Conservation (phyloP, 2,329 filamentous ascomycete genomes). For the Cytospora schulzeri region DNA sequence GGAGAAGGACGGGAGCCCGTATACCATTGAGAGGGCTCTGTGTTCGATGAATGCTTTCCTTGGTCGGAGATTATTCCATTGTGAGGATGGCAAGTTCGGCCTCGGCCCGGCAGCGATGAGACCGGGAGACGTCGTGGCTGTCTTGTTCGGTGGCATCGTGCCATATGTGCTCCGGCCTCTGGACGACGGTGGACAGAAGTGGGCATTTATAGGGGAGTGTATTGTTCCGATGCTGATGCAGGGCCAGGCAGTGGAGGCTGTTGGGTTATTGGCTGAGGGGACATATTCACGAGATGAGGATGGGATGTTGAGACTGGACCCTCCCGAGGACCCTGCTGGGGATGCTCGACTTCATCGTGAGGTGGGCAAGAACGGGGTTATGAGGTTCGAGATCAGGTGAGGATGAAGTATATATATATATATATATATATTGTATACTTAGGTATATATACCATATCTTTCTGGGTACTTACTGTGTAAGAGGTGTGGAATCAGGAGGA, state of each 20-base stretch:
- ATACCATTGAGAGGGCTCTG: slow-evolving; percentile 24
- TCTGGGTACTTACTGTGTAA: no score
- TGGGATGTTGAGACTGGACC: slow-evolving; percentile 12
- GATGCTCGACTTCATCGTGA: slow-evolving; percentile 24
- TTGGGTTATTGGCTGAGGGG: slow-evolving; percentile 18
- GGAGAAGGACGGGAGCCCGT: slow-evolving; percentile 4
- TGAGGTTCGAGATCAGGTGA: slow-evolving; percentile 22
- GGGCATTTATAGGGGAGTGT: slow-evolving; percentile 26
- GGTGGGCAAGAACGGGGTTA: slow-evolving; percentile 25
- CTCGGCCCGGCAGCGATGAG: slow-evolving; percentile 27
- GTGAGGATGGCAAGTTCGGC: slow-evolving; percentile 18
- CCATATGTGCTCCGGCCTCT: slow-evolving; percentile 14
- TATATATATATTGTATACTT: no score
- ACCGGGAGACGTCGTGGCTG: slow-evolving; percentile 19
- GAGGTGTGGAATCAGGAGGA: no score
- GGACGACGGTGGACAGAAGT: slow-evolving; percentile 5
- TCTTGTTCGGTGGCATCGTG: slow-evolving; percentile 27
- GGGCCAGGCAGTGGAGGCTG: slow-evolving; percentile 25
- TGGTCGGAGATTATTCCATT: slow-evolving; percentile 18
- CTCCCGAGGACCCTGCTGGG: background rate
- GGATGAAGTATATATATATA: no score
- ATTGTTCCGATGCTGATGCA: slow-evolving; percentile 27
- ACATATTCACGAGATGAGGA: slow-evolving; percentile 7
- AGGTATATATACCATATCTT: no score
- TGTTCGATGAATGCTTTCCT: slow-evolving; percentile 21